Percentiles rank a stretch among this genome's conserved stretches.
Evolutionary conservation across 108 stramenopile species (phyloP).

Genomic region (Schizochytrium sp.): DNA sequence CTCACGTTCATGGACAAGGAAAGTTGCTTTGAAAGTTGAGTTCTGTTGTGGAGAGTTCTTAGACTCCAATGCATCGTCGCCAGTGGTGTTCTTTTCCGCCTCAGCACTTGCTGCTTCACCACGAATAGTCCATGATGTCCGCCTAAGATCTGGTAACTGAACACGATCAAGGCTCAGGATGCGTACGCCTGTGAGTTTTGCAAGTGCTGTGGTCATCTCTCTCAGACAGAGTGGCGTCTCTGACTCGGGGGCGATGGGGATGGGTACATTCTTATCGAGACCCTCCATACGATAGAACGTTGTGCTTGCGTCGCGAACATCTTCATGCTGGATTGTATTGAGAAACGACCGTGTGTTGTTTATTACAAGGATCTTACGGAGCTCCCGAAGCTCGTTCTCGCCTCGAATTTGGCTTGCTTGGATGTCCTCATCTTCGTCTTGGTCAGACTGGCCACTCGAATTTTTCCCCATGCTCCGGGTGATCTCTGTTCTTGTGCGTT

Average conservation of each 20-base stretch:
- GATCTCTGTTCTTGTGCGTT: not conserved
- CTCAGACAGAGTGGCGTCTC: conserved; percentile 13
- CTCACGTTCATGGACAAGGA: not conserved
- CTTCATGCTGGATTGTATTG: not conserved
- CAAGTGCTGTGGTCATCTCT: conserved; percentile 3
- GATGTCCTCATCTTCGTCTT: not conserved
- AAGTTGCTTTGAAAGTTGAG: conserved; percentile 5
- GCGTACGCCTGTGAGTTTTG: not conserved
- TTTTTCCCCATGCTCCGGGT: not conserved
- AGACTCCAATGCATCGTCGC: not conserved
- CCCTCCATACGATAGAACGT: conserved; percentile 40
- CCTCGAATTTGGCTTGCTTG: not conserved
- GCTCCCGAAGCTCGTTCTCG: not conserved
- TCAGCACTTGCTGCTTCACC: not conserved
- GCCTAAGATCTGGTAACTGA: not conserved
- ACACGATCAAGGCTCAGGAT: not conserved
- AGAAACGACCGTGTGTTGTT: not conserved
- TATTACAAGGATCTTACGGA: not conserved
- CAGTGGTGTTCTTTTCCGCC: not conserved
- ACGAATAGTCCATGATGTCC: conserved; percentile 6
- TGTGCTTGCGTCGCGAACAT: not conserved
- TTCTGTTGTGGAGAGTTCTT: not conserved
- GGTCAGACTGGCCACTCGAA: not conserved
- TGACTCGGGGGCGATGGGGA: conserved; percentile 12
- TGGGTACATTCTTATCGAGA: conserved; percentile 3